Evolutionary conservation across 2,329 filamentous ascomycete species (phyloP).

Genomic region (Calonectria crousiana): DNA sequence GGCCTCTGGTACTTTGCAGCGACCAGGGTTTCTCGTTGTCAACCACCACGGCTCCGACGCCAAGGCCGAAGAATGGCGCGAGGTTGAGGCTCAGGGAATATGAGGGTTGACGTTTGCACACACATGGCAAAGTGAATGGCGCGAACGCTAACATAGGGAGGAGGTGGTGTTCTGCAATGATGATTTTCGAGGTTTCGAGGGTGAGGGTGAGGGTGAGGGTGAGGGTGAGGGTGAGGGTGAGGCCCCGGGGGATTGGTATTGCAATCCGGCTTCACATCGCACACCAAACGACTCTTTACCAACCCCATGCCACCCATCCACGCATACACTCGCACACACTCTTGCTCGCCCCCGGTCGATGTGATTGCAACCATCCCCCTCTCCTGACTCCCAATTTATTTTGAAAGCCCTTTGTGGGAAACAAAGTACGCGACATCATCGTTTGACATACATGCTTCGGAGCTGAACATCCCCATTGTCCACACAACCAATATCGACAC

Average conservation of each 20-base stretch:
- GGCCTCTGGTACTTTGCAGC: background rate
- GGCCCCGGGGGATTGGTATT: no score
- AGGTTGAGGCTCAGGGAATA: background rate
- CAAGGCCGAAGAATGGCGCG: background rate
- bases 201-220: no score
- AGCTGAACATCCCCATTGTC: conserved; percentile 17
- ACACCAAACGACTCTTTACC: background rate
- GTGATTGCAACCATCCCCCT: background rate
- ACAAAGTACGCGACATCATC: conserved; percentile 11
- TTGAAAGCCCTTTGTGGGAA: background rate
- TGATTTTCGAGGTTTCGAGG: no score
- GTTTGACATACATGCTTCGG: conserved; percentile 18
- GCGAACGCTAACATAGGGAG: background rate
- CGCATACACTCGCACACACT: background rate
- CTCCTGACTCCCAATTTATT: background rate
- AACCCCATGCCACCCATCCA: conserved; percentile 8
- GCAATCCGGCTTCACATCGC: background rate
- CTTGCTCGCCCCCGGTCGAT: conserved; percentile 10
- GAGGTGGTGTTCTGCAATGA: background rate
- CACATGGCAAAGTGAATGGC: background rate
- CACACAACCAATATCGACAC: conserved; percentile 8
- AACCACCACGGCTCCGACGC: background rate
- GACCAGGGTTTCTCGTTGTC: background rate
- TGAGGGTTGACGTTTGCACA: background rate
- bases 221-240: background rate